Percentiles rank a stretch among this genome's conserved stretches.
These are phyloP conservation scores for Erodium chrysanthum DNA, from an alignment of 441 rosid genomes.

Conservation along the genomic window DNA sequence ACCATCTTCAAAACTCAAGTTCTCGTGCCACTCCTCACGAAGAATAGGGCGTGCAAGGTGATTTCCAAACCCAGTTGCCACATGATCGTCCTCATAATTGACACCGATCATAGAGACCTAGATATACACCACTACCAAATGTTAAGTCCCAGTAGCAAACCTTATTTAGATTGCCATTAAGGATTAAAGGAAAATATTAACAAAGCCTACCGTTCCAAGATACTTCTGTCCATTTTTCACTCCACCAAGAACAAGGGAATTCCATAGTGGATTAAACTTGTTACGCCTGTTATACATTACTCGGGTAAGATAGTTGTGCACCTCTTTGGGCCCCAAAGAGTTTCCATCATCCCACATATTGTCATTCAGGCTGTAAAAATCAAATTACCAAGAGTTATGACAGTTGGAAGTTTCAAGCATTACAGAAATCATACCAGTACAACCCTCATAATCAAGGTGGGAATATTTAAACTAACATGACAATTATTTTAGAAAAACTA, in stretches of 20 bases:
- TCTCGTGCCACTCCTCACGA: conserved; percentile 92
- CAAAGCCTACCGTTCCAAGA: conserved; percentile 67
- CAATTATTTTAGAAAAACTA: not conserved
- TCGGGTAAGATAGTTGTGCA: conserved; percentile 85
- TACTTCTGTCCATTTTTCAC: conserved; percentile 86
- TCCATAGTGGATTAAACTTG: conserved; percentile 94
- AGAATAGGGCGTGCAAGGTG: conserved; percentile 92
- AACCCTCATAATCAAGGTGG: not conserved
- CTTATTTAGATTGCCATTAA: not conserved
- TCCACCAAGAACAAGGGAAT: conserved; percentile 93
- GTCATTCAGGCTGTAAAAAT: conserved; percentile 68
- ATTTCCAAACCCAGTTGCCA: conserved; percentile 95
- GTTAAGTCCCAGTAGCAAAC: not conserved
- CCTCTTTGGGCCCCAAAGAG: conserved; percentile 97
- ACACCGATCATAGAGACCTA: conserved; percentile 94
- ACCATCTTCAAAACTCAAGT: conserved; percentile 85
- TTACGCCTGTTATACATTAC: conserved; percentile 94
- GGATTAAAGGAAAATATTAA: conserved; percentile 4
- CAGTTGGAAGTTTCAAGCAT: not conserved
- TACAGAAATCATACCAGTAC: not conserved
- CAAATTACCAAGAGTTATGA: conserved; percentile 15
- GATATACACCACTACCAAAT: conserved; percentile 12
- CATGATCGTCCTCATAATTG: conserved; percentile 78
- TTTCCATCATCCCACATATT: conserved; percentile 99
- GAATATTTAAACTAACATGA: not conserved